These are phyloP conservation scores for Panicum miliaceum DNA, from an alignment of 176 grass and related monocot species.

Conservation along the genomic window DNA sequence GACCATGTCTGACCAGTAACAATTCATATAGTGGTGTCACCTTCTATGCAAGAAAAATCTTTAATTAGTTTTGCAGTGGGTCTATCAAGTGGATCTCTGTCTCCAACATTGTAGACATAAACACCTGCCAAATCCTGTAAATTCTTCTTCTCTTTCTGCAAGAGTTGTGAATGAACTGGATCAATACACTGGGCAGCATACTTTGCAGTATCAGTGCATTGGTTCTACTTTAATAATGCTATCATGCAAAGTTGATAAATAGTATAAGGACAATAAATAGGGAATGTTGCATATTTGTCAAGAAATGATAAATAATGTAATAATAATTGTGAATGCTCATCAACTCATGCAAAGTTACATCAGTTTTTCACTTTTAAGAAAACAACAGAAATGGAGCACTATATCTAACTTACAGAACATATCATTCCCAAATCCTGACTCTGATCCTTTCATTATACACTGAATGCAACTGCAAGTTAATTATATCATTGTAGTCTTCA, in stretches of 20 bases:
- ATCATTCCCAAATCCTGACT: neutral
- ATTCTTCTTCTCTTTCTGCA: slow-evolving; percentile 97
- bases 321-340: neutral
- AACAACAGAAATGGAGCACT: neutral
- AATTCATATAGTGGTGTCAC: slow-evolving; percentile 47
- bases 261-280: neutral
- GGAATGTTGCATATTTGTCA: neutral
- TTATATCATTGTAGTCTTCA: slow-evolving; percentile 16
- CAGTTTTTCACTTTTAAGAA: slow-evolving; percentile 24
- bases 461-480: neutral
- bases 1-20: slow-evolving; percentile 23
- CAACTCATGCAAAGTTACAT: neutral
- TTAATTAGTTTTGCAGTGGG: slow-evolving; percentile 91
- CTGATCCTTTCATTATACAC: neutral
- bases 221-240: slow-evolving; percentile 2
- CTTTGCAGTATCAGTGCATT: neutral
- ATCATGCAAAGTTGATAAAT: neutral
- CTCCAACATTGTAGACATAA: slow-evolving; percentile 84
- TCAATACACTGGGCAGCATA: slow-evolving; percentile 22
- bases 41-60: slow-evolving; percentile 79
- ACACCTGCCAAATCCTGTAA: slow-evolving; percentile 83
- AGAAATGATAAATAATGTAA: slow-evolving; percentile 28
- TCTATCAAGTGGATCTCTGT: slow-evolving; percentile 78
- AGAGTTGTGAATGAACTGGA: slow-evolving; percentile 36
- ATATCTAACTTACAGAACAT: neutral